Percentiles rank a stretch among this genome's conserved stretches.
Conservation (phyloP, 1,139 yeast genomes). For the Candida glucosophila region DNA sequence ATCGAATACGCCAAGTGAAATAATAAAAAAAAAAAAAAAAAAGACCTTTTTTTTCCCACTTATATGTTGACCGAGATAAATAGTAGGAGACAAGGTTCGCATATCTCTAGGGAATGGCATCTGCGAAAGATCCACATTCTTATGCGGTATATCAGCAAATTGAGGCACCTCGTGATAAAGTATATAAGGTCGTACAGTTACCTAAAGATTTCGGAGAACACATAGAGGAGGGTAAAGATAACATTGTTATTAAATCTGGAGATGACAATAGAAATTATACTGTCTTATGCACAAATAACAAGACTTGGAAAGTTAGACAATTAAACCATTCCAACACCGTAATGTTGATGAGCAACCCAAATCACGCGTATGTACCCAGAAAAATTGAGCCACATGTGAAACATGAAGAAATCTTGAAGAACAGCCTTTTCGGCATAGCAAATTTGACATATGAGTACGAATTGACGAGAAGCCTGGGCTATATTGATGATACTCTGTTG, state of each 20-base stretch:
- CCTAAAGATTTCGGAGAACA: constrained; percentile 44
- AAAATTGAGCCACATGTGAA: constrained; percentile 5
- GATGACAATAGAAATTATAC: constrained; percentile 29
- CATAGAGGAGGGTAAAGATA: constrained; percentile 18
- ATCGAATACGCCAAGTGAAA: no score
- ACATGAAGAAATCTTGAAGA: constrained; percentile 6
- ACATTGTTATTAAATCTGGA: constrained; percentile 41
- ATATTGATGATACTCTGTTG: constrained; percentile 30
- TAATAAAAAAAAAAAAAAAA: no score
- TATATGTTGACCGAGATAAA: no score
- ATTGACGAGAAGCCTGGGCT: constrained; percentile 31
- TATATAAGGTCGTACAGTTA: constrained; percentile 53
- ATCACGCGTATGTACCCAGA: constrained; percentile 14
- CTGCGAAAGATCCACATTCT: no score
- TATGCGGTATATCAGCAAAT: constrained; percentile 18
- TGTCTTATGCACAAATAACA: constrained; percentile 49
- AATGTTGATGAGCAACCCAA: constrained; percentile 41
- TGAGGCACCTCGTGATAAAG: constrained; percentile 11
- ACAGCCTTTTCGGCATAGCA: constrained; percentile 29
- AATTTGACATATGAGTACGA: constrained; percentile 45
- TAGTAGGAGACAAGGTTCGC: no score
- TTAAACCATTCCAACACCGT: constrained; percentile 85
- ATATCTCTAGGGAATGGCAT: no score
- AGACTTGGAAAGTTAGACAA: constrained; percentile 63
- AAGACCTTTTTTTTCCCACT: no score